Percentiles rank a stretch among this genome's conserved stretches.
Evolutionary conservation across 2,329 filamentous ascomycete species (phyloP).

Genomic region (Talaromyces albobiverticillius): DNA sequence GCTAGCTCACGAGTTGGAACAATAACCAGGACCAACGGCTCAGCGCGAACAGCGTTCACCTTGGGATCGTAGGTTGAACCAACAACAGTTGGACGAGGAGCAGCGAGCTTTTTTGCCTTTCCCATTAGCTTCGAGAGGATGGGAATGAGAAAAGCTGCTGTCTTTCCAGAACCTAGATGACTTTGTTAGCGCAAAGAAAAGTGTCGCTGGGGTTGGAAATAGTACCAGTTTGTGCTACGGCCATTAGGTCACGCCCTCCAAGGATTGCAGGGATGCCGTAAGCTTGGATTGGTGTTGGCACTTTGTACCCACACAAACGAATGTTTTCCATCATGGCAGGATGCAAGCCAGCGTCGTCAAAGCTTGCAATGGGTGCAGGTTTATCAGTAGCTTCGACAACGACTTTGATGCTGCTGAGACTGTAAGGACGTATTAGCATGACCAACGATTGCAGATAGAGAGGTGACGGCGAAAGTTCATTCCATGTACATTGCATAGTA

Average conservation of each 20-base stretch:
- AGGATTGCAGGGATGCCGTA: conserved; percentile 80
- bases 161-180: conserved; percentile 83
- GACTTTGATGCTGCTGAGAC: conserved; percentile 50
- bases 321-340: conserved; percentile 80
- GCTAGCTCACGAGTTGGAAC: conserved; percentile 86
- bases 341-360: conserved; percentile 77
- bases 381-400: conserved; percentile 48
- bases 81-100: conserved; percentile 64
- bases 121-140: conserved; percentile 91
- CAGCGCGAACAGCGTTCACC: conserved; percentile 62
- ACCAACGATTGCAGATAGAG: neutral
- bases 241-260: conserved; percentile 76
- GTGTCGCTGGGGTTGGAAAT: neutral
- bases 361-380: conserved; percentile 53
- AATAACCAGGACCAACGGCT: conserved; percentile 84
- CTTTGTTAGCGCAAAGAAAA: neutral
- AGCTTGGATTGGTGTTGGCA: conserved; percentile 82
- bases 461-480: neutral
- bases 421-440: conserved; percentile 20
- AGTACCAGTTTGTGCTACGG: conserved; percentile 85
- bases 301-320: conserved; percentile 64
- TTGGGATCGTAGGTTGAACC: conserved; percentile 50
- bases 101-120: conserved; percentile 84
- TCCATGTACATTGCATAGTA: neutral
- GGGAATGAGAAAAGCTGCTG: conserved; percentile 85